Conservation (phyloP, 2,329 filamentous ascomycete species). For the Sporothrix inflata region DNA sequence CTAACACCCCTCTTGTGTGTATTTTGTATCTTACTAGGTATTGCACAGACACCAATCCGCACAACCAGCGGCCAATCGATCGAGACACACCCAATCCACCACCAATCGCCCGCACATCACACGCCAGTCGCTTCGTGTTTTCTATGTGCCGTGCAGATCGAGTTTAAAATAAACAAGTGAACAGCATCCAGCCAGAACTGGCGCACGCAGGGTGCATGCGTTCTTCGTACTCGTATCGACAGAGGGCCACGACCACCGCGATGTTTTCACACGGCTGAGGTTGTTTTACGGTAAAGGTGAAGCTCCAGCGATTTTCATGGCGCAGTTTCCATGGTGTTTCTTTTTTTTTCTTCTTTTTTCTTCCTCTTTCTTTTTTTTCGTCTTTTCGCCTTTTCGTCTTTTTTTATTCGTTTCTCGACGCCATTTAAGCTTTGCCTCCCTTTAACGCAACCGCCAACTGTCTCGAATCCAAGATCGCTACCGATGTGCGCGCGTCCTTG, state of each 20-base stretch:
- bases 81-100: background rate
- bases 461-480: slow-evolving; percentile 18
- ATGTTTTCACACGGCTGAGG: background rate
- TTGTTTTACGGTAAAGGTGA: slow-evolving; percentile 7
- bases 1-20: background rate
- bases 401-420: background rate
- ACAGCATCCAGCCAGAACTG: background rate
- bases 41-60: background rate
- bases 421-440: slow-evolving; percentile 5
- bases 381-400: background rate
- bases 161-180: slow-evolving; percentile 18
- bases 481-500: background rate
- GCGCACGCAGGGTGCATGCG: slow-evolving; percentile 4
- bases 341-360: background rate
- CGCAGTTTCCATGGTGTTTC: background rate
- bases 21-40: background rate
- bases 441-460: background rate
- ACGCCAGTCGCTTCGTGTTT: slow-evolving; percentile 23
- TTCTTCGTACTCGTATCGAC: background rate
- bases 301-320: slow-evolving; percentile 1
- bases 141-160: slow-evolving; percentile 9
- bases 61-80: background rate
- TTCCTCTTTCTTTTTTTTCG: background rate
- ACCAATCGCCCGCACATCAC: slow-evolving; percentile 20
- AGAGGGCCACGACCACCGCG: background rate